A percentile compares a stretch with the other conserved stretches of the same genome.
phyloP scores from a whole-genome alignment of 73 alveolate species.

The Paramecium caudatum region DNA sequence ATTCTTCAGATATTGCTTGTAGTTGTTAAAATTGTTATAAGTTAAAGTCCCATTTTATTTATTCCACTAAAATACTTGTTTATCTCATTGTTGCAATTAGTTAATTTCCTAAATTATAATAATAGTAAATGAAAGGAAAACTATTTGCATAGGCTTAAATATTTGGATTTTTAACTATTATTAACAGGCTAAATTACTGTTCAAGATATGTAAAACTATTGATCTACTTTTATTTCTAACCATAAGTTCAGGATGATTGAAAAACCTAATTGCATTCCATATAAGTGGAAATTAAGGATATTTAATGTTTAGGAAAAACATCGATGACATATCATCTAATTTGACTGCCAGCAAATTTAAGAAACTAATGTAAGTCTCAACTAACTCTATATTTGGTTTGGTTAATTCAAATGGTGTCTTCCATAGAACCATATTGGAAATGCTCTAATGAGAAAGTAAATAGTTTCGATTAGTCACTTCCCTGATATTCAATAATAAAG shows the following conservation, averaged over 20 bases:
- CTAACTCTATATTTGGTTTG: slow-evolving; percentile 37
- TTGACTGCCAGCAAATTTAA: slow-evolving; percentile 28
- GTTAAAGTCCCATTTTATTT: background rate
- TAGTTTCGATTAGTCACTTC: background rate
- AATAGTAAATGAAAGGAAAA: slow-evolving; percentile 35
- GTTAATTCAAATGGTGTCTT: background rate
- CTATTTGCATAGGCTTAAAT: background rate
- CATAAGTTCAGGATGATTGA: slow-evolving; percentile 43
- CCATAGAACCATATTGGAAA: slow-evolving; percentile 39
- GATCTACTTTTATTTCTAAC: slow-evolving; percentile 47
- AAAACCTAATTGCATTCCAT: slow-evolving; percentile 55
- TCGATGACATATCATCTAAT: slow-evolving; percentile 21
- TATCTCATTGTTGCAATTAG: background rate
- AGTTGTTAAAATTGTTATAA: background rate
- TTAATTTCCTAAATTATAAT: slow-evolving; percentile 41
- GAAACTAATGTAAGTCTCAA: slow-evolving; percentile 39
- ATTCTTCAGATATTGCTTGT: background rate
- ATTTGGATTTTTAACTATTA: background rate
- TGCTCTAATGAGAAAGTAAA: slow-evolving; percentile 25
- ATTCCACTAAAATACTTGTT: background rate
- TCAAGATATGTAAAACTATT: slow-evolving; percentile 5
- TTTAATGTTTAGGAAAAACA: slow-evolving; percentile 60
- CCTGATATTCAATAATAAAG: slow-evolving; percentile 7
- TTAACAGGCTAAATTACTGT: background rate
- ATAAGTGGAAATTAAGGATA: slow-evolving; percentile 62